A percentile compares a stretch with the other conserved stretches of the same genome.
These are phyloP conservation scores for Opeltia flavorubescens DNA, from an alignment of 495 filamentous ascomycete species.

Conservation along the genomic window DNA sequence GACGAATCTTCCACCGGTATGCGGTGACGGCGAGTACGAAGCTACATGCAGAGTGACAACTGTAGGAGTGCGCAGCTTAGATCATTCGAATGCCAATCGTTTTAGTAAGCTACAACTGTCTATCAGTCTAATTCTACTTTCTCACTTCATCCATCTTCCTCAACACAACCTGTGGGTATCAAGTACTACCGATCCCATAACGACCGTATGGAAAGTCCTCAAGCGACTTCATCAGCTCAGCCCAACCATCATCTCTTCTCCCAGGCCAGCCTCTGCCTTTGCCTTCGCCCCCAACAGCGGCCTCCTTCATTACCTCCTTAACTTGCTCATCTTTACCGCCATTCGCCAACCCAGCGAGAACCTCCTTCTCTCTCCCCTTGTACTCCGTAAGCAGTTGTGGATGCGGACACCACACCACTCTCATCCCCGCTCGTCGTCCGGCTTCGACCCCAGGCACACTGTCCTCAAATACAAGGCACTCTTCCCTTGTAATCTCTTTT, in stretches of 20 bases:
- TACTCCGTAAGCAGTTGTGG: slow-evolving; percentile 62
- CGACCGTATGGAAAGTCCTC: slow-evolving; percentile 58
- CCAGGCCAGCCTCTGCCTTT: slow-evolving; percentile 24
- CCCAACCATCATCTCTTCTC: slow-evolving; percentile 61
- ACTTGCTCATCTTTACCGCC: slow-evolving; percentile 40
- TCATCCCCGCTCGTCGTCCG: slow-evolving; percentile 84
- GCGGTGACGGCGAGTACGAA: no score
- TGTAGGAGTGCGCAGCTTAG: no score
- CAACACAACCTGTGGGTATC: no score
- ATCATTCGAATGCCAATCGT: not conserved
- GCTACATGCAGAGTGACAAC: no score
- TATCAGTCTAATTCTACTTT: no score
- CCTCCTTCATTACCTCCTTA: slow-evolving; percentile 29
- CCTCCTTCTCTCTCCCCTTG: slow-evolving; percentile 59
- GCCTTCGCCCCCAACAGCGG: slow-evolving; percentile 30
- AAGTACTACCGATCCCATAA: slow-evolving; percentile 45
- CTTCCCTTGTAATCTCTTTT: slow-evolving; percentile 56
- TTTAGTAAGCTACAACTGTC: no score
- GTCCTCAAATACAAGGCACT: slow-evolving; percentile 96
- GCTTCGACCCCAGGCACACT: slow-evolving; percentile 85
- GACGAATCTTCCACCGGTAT: no score
- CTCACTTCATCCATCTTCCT: no score
- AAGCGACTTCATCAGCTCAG: slow-evolving; percentile 42
- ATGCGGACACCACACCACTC: slow-evolving; percentile 88
- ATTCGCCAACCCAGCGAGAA: slow-evolving; percentile 70